These are phyloP conservation scores for Axilococcus clingmanii DNA, from an alignment of 139 green algal species.

Conservation along the genomic window DNA sequence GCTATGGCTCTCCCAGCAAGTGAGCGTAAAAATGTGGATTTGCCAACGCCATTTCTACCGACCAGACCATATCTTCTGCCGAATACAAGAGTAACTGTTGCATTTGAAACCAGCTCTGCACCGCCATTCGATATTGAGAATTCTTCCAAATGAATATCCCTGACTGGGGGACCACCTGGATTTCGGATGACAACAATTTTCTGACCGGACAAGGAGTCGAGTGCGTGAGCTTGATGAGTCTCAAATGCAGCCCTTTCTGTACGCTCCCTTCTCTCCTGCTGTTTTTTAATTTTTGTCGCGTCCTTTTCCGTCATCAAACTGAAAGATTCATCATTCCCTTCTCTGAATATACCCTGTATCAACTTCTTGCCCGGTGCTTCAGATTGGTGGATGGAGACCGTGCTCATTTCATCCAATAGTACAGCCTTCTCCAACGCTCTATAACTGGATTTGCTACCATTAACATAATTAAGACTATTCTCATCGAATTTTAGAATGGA, in stretches of 20 bases:
- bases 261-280: slow-evolving; percentile 39
- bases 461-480: not conserved
- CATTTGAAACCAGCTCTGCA: slow-evolving; percentile 49
- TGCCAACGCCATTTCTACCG: slow-evolving; percentile 75
- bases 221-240: slow-evolving; percentile 14
- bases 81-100: slow-evolving; percentile 53
- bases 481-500: slow-evolving; percentile 6
- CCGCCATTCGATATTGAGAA: slow-evolving; percentile 74
- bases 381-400: slow-evolving; percentile 15
- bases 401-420: slow-evolving; percentile 24
- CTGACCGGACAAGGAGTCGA: slow-evolving; percentile 14
- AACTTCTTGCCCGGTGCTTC: slow-evolving; percentile 26
- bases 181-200: slow-evolving; percentile 36
- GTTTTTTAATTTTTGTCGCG: slow-evolving; percentile 50
- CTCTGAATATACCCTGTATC: slow-evolving; percentile 34
- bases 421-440: slow-evolving; percentile 24
- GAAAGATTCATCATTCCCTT: slow-evolving; percentile 16
- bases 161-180: slow-evolving; percentile 30
- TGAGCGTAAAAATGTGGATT: slow-evolving; percentile 78
- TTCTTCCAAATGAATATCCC: slow-evolving; percentile 69
- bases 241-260: slow-evolving; percentile 35
- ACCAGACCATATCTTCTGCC: slow-evolving; percentile 72
- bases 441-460: not conserved
- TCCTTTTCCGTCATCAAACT: slow-evolving; percentile 47
- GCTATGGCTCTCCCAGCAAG: slow-evolving; percentile 59